Conservation (phyloP, 1,284 basidiomycete genomes). For the Melampsora larici-populina region DNA sequence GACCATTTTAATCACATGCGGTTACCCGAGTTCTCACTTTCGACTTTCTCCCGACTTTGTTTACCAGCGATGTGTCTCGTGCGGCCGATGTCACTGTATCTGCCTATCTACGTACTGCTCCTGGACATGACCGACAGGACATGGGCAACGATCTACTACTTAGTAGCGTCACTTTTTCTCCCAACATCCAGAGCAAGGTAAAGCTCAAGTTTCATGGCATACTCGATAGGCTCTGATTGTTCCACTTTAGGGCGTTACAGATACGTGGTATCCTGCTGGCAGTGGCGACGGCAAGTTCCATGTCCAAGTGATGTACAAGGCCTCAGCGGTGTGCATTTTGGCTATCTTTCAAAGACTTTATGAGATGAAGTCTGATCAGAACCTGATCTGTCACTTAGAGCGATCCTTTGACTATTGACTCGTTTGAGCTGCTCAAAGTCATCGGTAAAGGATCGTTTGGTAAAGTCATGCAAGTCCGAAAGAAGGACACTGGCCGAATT, state of each 20-base stretch:
- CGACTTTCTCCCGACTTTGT: neutral
- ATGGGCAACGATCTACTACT: conserved; percentile 44
- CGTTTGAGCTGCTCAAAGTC: conserved; percentile 43
- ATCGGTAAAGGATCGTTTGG: conserved; percentile 44
- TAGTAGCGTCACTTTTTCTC: conserved; percentile 38
- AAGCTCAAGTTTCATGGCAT: neutral
- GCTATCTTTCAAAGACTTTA: neutral
- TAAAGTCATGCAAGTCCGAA: conserved; percentile 92
- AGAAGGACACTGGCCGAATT: conserved; percentile 95
- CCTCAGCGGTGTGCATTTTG: conserved; percentile 27
- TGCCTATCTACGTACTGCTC: conserved; percentile 41
- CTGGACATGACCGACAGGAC: conserved; percentile 43
- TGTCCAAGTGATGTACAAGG: conserved; percentile 44
- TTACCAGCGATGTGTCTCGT: conserved; percentile 38
- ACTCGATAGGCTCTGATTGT: neutral
- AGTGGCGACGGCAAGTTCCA: conserved; percentile 41
- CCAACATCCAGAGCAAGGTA: conserved; percentile 40
- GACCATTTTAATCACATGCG: neutral
- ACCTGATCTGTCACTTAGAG: conserved; percentile 1
- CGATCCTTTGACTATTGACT: conserved; percentile 43
- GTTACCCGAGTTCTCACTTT: neutral
- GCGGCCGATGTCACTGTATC: conserved; percentile 42
- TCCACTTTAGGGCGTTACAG: conserved; percentile 33
- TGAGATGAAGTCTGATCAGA: too few relatives aligned
- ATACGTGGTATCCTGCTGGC: conserved; percentile 38